phyloP scores from a whole-genome alignment of 345 rosid genomes.

The Rhodomyrtus tomentosa region DNA sequence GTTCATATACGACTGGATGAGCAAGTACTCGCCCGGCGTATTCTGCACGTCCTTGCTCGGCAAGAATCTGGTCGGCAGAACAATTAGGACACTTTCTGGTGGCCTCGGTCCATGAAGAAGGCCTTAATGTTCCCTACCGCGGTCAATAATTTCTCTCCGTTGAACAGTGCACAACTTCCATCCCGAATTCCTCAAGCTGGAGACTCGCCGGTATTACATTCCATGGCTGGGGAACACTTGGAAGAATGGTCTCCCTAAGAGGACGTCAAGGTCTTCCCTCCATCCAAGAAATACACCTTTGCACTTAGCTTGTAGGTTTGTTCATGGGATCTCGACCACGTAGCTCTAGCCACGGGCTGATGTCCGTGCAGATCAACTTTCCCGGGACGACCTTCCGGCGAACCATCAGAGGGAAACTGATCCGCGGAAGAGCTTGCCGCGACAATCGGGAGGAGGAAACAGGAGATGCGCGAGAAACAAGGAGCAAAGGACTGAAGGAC shows the following conservation, averaged over 20 bases:
- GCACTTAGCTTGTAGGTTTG: slow-evolving; percentile 15
- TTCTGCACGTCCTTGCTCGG: slow-evolving; percentile 13
- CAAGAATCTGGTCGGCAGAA: slow-evolving; percentile 18
- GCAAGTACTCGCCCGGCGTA: slow-evolving; percentile 12
- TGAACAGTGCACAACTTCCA: slow-evolving; percentile 4
- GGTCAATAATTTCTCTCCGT: neutral
- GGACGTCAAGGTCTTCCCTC: slow-evolving; percentile 14
- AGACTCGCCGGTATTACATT: slow-evolving; percentile 10
- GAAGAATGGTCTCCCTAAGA: slow-evolving; percentile 8
- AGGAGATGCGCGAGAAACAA: neutral
- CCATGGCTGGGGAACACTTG: slow-evolving; percentile 18
- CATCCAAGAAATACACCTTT: slow-evolving; percentile 15
- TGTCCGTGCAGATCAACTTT: slow-evolving; percentile 19
- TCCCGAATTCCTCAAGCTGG: slow-evolving; percentile 12
- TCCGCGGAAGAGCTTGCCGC: slow-evolving; percentile 1
- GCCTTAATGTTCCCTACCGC: slow-evolving; percentile 3
- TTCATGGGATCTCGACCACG: slow-evolving; percentile 5
- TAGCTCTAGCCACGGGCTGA: slow-evolving; percentile 3
- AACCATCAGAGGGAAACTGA: slow-evolving; percentile 11
- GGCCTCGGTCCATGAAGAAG: slow-evolving; percentile 17
- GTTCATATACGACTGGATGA: slow-evolving; percentile 14
- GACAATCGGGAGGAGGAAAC: slow-evolving; percentile 9
- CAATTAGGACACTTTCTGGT: slow-evolving; percentile 19
- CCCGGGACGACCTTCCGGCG: slow-evolving; percentile 12
- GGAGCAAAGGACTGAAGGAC: neutral